Percentiles rank a stretch among this genome's conserved stretches.
Conservation (phyloP, 202 grass and related monocot genomes). For the Panicum virgatum region DNA sequence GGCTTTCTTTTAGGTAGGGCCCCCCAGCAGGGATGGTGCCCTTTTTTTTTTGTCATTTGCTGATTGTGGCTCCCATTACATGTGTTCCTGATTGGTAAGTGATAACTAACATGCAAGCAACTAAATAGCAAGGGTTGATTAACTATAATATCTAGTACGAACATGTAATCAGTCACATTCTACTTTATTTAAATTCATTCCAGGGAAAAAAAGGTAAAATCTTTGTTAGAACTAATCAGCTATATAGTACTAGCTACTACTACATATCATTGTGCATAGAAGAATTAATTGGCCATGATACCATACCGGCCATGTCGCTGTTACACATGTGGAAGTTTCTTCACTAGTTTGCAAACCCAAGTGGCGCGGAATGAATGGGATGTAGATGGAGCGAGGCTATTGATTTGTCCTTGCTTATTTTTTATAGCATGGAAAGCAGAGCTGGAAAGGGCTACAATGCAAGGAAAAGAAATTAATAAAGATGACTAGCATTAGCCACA, state of each 20-base stretch:
- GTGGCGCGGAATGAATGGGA: neutral
- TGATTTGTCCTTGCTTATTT: neutral
- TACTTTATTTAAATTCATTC: neutral
- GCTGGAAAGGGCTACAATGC: neutral
- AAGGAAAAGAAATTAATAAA: slow-evolving; percentile 22
- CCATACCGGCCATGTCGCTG: too few species aligned
- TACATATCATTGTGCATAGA: neutral
- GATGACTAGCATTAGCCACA: neutral
- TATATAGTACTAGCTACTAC: neutral
- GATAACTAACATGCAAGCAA: neutral
- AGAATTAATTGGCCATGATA: neutral
- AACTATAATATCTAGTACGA: too few species aligned
- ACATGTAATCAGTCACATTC: too few species aligned
- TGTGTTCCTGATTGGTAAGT: neutral
- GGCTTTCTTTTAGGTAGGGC: neutral
- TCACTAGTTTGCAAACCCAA: neutral
- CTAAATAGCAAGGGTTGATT: too few species aligned
- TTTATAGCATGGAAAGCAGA: neutral
- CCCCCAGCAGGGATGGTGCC: neutral
- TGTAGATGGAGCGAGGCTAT: neutral
- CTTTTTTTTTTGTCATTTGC: neutral
- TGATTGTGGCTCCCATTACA: neutral
- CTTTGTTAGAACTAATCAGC: neutral
- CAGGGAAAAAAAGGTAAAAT: too few species aligned
- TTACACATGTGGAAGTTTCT: neutral